Percentiles rank a stretch among this genome's conserved stretches.
phyloP scores from a whole-genome alignment of 495 filamentous ascomycete genomes.

The Penicillium atrosanguineum region DNA sequence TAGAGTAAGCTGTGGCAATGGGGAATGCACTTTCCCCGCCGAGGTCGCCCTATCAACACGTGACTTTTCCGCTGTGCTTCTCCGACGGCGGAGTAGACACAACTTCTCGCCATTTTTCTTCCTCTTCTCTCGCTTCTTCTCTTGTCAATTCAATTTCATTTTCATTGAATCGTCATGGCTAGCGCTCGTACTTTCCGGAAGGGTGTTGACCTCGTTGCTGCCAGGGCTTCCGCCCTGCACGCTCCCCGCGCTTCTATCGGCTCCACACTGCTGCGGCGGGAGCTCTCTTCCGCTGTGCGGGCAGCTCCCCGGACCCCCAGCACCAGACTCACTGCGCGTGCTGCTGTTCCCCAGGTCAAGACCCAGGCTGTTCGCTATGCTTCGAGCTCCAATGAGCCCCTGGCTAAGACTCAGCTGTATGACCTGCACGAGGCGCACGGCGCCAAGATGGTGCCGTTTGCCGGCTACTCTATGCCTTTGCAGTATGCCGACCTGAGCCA shows the following conservation, averaged over 20 bases:
- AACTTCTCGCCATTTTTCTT: conserved; percentile 13
- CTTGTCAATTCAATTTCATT: conserved; percentile 19
- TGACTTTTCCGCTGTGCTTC: conserved; percentile 42
- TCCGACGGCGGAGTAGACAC: conserved; percentile 24
- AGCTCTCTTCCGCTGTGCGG: conserved; percentile 36
- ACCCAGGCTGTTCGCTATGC: conserved; percentile 49
- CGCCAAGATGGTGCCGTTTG: conserved; percentile 96
- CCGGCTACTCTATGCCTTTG: conserved; percentile 89
- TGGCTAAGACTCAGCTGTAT: conserved; percentile 75
- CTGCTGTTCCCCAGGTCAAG: conserved; percentile 16
- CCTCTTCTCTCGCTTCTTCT: conserved; percentile 15
- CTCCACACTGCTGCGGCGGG: conserved; percentile 33
- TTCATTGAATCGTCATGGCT: conserved; percentile 32
- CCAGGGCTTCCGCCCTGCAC: conserved; percentile 26
- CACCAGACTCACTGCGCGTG: conserved; percentile 12
- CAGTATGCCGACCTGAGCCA: conserved; percentile 76
- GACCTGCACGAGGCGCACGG: conserved; percentile 76
- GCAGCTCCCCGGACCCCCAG: conserved; percentile 17
- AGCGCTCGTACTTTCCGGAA: conserved; percentile 32
- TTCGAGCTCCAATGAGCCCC: conserved; percentile 53
- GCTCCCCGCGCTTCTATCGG: conserved; percentile 38
- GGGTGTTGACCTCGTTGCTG: conserved; percentile 34
- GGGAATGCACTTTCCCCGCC: conserved; percentile 17
- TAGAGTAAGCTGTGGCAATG: conserved; percentile 5
- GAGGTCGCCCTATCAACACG: conserved; percentile 35